Evolutionary conservation across 106 monocot species (phyloP).

Genomic region (Dendrobium huoshanense): DNA sequence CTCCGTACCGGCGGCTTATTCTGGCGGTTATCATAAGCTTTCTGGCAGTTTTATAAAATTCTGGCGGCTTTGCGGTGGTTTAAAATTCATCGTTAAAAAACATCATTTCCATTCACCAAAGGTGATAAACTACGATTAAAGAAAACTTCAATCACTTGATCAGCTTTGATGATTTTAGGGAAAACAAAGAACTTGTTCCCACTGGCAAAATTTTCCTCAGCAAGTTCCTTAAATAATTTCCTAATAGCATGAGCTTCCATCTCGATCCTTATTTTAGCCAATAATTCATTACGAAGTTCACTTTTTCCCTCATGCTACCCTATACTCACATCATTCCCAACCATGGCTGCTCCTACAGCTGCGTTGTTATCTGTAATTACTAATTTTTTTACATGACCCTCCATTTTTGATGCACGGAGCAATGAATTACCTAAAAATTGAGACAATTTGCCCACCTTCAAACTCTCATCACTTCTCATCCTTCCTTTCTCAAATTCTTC

Average conservation of each 20-base stretch:
- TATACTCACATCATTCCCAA: not conserved
- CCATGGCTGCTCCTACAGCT: not conserved
- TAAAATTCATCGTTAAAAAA: conserved; percentile 1
- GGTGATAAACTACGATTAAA: conserved; percentile 54
- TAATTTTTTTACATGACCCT: conserved; percentile 1
- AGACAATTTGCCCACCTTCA: not conserved
- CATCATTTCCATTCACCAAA: conserved; percentile 47
- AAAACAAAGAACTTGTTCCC: conserved; percentile 62
- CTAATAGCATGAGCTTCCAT: conserved; percentile 38
- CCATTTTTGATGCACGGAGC: not conserved
- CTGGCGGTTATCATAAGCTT: too few species aligned
- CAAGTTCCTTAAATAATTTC: conserved; percentile 49
- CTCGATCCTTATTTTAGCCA: conserved; percentile 11
- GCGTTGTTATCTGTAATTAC: conserved; percentile 5
- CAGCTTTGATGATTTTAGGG: conserved; percentile 46
- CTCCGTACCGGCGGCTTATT: too few species aligned
- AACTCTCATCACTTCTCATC: conserved; percentile 3
- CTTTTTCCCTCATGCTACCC: not conserved
- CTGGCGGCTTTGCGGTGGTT: too few species aligned
- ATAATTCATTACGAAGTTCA: conserved; percentile 3
- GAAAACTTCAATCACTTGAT: conserved; percentile 51
- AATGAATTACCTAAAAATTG: not conserved
- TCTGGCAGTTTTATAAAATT: too few species aligned
- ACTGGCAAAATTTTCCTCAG: conserved; percentile 32
- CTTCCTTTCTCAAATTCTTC: not conserved